Percentiles rank a stretch among this genome's conserved stretches.
Evolutionary conservation across 768 basidiomycete species (phyloP).

Genomic region (Hygrophorus pudorinus): DNA sequence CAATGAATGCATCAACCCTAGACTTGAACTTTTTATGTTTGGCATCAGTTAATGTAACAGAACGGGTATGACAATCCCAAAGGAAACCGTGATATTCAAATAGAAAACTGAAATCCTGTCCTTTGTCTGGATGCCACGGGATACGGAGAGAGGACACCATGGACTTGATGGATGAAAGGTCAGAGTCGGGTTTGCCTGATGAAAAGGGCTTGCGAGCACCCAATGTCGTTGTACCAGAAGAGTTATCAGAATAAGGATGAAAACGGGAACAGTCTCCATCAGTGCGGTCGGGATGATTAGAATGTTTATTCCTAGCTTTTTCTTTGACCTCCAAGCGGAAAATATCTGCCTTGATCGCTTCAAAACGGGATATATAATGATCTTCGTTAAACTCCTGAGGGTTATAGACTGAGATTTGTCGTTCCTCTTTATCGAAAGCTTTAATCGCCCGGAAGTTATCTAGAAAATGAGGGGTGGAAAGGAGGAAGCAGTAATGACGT

Average conservation of each 20-base stretch:
- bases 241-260: constrained; percentile 5
- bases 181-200: too few species aligned
- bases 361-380: not conserved
- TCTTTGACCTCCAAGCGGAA: not conserved
- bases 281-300: not conserved
- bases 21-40: constrained; percentile 18
- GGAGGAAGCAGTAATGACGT: not conserved
- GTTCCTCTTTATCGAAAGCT: constrained; percentile 8
- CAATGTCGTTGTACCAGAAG: too few species aligned
- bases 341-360: not conserved
- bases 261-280: too few species aligned
- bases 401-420: not conserved
- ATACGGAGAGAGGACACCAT: constrained; percentile 10
- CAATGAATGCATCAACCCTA: constrained; percentile 6
- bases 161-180: constrained; percentile 4
- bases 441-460: constrained; percentile 9
- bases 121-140: too few species aligned
- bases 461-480: constrained; percentile 6
- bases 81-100: too few species aligned
- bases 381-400: not conserved
- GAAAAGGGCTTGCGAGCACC: too few species aligned
- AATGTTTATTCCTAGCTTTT: too few species aligned
- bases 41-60: constrained; percentile 16
- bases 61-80: constrained; percentile 18
- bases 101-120: constrained; percentile 9